A percentile compares a stretch with the other conserved stretches of the same genome.
Evolutionary conservation across 768 basidiomycete species (phyloP).

Genomic region (Pleurotus djamor): DNA sequence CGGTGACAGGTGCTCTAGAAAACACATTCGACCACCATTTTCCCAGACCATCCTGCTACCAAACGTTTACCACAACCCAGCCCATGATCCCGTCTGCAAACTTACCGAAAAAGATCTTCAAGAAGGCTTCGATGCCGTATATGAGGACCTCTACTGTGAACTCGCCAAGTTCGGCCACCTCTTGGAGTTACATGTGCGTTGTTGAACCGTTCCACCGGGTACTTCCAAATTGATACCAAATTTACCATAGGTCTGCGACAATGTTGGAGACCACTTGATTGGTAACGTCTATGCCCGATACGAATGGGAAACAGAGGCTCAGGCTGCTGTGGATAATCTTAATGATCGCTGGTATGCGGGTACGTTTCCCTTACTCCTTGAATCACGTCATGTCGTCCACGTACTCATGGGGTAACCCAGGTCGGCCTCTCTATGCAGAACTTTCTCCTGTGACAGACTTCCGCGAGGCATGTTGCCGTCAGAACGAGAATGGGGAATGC

Average conservation of each 20-base stretch:
- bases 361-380: conserved; percentile 30
- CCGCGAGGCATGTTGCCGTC: conserved; percentile 96
- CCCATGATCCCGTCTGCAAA: conserved; percentile 89
- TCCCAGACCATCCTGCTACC: conserved; percentile 96
- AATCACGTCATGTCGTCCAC: background rate
- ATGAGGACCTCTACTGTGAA: conserved; percentile 94
- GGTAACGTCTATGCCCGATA: conserved; percentile 98
- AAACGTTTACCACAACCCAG: conserved; percentile 98
- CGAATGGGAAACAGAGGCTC: conserved; percentile 98
- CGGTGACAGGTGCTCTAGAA: conserved; percentile 96
- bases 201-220: conserved; percentile 2
- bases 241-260: conserved; percentile 80
- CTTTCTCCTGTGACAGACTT: conserved; percentile 98
- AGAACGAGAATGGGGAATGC: conserved; percentile 98
- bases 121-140: conserved; percentile 92
- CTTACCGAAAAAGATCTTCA: conserved; percentile 85
- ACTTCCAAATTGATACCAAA: conserved; percentile 7
- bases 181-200: conserved; percentile 87
- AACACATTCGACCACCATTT: conserved; percentile 97
- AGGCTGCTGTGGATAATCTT: conserved; percentile 86
- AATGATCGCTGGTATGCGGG: conserved; percentile 99
- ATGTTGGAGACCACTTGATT: conserved; percentile 98
- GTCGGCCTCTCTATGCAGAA: conserved; percentile 94
- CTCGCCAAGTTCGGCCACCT: conserved; percentile 94
- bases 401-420: conserved; percentile 31